Evolutionary conservation across 805 yeast genomes (phyloP), one percentile per base, ranked within the genome.

Genomic region (Schwanniomyces occidentalis): DNA sequence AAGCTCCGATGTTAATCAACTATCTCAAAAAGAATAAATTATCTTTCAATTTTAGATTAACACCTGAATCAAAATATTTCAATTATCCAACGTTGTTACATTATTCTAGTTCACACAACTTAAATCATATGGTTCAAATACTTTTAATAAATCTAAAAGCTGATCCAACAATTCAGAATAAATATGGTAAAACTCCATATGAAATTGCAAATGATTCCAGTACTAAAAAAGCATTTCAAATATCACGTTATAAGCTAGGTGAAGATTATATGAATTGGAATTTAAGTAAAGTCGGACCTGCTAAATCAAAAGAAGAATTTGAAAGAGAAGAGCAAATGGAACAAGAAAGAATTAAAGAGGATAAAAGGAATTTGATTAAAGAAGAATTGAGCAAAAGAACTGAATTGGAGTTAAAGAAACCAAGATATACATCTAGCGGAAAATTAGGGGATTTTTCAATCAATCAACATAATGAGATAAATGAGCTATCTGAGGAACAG

Each of bases 1-100:
- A 81, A 47, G 85, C 89, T 0, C 95, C 96, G 1, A 75, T 84
- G 18, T 55, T 93, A 26, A 61, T 83, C 0, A 61, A 78, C 1
- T 85, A 78, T 49, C 41, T 90, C 33, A 73, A 71, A 38, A 76
- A 78, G 42, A 70, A 86, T 47, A 69, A 72, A 1, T 55, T 85
- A 1, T 63, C 70, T 27, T 67, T 73, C 6, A 71, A 85, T 41
- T 76, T 79, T 41, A 30, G 28, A 13, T 56, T 91, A 4, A 57
- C 70, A 22, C 96, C 96, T 0, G 58, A 53, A 6, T 42, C 63
- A 0, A 75, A 72, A 36, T 82, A 73, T 48, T 46, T 55, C 8
- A 61, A 68, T 8, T 69, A 80, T 0, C 95, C 97, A 4, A 86
- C 95, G 0, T 56, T 85, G 38, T 63, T 93, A 19, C 95, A 89